Percentiles rank a stretch among this genome's conserved stretches.
These are phyloP conservation scores for Oryza punctata DNA, from an alignment of 176 grass and related monocot species.

Conservation along the genomic window DNA sequence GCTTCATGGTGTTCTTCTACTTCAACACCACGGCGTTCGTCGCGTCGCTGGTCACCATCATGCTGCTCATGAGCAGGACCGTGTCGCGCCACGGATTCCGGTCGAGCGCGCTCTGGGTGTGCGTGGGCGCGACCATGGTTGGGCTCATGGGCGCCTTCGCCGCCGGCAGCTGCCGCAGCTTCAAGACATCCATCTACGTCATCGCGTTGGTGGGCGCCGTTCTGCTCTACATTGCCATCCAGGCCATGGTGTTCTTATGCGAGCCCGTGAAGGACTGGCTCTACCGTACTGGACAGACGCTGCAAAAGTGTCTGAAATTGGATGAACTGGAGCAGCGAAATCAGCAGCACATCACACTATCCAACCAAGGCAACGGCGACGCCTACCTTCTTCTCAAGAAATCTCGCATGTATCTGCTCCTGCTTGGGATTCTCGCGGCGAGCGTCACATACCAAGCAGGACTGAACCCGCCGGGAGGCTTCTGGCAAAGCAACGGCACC, in stretches of 20 bases:
- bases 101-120: conserved; percentile 48
- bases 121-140: conserved; percentile 16
- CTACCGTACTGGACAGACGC: background rate
- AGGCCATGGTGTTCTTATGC: conserved; percentile 35
- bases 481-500: background rate
- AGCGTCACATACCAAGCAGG: conserved; percentile 39
- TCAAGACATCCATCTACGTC: conserved; percentile 50
- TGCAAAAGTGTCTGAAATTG: background rate
- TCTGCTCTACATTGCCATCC: conserved; percentile 35
- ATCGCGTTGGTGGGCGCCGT: conserved; percentile 29
- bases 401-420: conserved; percentile 44
- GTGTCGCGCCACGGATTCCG: conserved; percentile 40
- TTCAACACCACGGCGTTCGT: conserved; percentile 56
- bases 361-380: background rate
- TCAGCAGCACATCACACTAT: background rate
- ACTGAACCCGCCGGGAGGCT: conserved; percentile 35
- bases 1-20: conserved; percentile 57
- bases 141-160: conserved; percentile 48
- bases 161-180: conserved; percentile 41
- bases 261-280: conserved; percentile 20
- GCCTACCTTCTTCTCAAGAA: conserved; percentile 21
- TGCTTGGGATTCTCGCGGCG: conserved; percentile 44
- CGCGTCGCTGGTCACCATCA: conserved; percentile 43
- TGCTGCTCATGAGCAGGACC: conserved; percentile 52
- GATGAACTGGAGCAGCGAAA: background rate